Base-by-base conservation (phyloP, 495 filamentous ascomycete genomes). In the Rostrohypoxylon terebratum region DNA sequence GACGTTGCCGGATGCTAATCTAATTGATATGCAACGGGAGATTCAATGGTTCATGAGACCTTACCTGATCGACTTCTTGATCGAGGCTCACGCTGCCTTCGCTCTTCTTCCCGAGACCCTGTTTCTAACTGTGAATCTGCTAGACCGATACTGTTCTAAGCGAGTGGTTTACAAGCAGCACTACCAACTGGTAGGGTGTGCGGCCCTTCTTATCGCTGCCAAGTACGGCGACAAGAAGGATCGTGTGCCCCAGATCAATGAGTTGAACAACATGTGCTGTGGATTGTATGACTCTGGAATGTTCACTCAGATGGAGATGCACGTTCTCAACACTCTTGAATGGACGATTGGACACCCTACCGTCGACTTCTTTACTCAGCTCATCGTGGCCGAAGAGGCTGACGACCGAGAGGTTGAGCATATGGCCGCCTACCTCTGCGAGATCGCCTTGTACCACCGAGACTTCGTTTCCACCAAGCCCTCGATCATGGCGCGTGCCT, bases 221-320 rank as follows among this genome's bases (percentile, higher is more conserved):
- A 99, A 99, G 85, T 99, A 97, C 81, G 96, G 97, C 25, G 96
- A 99, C 82, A 92, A 92, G 83, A 99, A 99, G 85, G 96, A 99
- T 75, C 87, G 93, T 21, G 96, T 99, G 6, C 96, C 96, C 14
- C 94, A 94, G 40, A 94, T 99, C 79, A 89, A 92, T 76, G 96
- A 99, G 75, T 84, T 99, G 65, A 97, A 96, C 86, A 94, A 94
- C 57, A 98, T 99, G 96, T 99, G 96, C 84, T 98, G 96, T 85
- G 93, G 91, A 16, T 88, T 98, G 23, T 99, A 99, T 79, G 96
- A 99, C 78, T 94, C 97, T 13, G 96, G 97, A 78, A 98, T 99
- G 96, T 99, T 99, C 82, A 94, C 93, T 14, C 96, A 99, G 81
- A 98, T 99, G 96, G 96, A 99, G 80, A 98, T 97, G 95, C 96